Evolutionary conservation across 495 filamentous ascomycete species (phyloP).

Genomic region (Astrothelium macrocarpum): DNA sequence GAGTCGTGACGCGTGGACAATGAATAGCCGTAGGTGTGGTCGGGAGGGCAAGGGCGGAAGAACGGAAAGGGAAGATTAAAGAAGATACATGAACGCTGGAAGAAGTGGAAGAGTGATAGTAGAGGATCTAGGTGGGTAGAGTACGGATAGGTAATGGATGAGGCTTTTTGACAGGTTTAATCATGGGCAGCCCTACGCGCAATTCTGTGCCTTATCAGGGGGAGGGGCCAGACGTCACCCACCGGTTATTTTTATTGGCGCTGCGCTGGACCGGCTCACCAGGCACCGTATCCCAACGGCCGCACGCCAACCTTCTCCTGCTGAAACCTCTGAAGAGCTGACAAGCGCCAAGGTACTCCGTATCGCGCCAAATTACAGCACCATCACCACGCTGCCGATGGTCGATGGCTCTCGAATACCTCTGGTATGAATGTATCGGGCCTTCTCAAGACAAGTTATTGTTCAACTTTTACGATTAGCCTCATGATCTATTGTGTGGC

Average conservation of each 20-base stretch:
- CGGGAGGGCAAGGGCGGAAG: neutral
- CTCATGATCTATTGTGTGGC: too few relatives aligned
- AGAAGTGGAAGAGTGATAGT: neutral
- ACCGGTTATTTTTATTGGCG: constrained; percentile 1
- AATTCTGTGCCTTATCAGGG: neutral
- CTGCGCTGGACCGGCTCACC: neutral
- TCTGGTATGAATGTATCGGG: too few relatives aligned
- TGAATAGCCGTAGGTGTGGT: neutral
- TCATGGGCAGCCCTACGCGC: neutral
- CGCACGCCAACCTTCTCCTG: neutral
- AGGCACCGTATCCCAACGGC: neutral
- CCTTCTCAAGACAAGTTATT: too few relatives aligned
- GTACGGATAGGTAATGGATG: too few relatives aligned
- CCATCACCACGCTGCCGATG: too few relatives aligned
- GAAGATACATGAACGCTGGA: neutral
- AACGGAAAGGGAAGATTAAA: neutral
- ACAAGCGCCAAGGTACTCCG: too few relatives aligned
- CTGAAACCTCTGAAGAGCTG: too few relatives aligned
- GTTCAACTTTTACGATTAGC: too few relatives aligned
- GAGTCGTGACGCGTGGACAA: neutral
- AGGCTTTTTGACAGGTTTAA: constrained; percentile 1
- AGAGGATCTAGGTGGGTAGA: neutral
- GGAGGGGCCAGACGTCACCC: too few relatives aligned
- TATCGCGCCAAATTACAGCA: neutral
- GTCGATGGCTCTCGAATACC: too few relatives aligned